A percentile compares a stretch with the other conserved stretches of the same genome.
phyloP scores from a whole-genome alignment of 257 asterid species.

The Ligustrum vulgare region DNA sequence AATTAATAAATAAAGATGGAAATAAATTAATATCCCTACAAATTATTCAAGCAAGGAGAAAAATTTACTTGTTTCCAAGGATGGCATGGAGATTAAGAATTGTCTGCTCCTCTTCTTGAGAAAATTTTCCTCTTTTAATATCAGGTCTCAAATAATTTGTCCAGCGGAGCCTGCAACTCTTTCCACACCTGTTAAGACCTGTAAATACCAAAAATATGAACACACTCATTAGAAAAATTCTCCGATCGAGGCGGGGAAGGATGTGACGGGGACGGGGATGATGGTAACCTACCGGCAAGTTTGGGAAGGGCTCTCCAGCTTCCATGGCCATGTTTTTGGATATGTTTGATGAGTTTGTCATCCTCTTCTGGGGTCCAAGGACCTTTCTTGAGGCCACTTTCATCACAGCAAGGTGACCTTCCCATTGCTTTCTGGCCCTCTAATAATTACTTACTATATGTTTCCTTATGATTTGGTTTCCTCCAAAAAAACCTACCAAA shows the following conservation, averaged over 20 bases:
- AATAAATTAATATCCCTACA: not conserved
- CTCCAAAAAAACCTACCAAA: slow-evolving; percentile 64
- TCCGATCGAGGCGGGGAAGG: not conserved
- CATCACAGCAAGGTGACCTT: slow-evolving; percentile 68
- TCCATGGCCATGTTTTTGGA: slow-evolving; percentile 78
- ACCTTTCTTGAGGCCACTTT: slow-evolving; percentile 85
- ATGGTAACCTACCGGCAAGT: slow-evolving; percentile 52
- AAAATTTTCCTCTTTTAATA: slow-evolving; percentile 79
- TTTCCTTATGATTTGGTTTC: slow-evolving; percentile 38
- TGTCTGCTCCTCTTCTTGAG: slow-evolving; percentile 77
- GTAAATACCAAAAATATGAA: not conserved
- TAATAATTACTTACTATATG: not conserved
- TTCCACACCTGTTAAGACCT: slow-evolving; percentile 85
- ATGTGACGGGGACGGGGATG: not conserved
- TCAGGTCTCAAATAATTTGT: slow-evolving; percentile 81
- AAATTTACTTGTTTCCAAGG: slow-evolving; percentile 74
- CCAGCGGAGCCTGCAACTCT: slow-evolving; percentile 88
- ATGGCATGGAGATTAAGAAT: slow-evolving; percentile 79
- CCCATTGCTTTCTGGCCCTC: slow-evolving; percentile 43
- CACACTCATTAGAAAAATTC: not conserved
- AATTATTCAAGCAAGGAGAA: not conserved
- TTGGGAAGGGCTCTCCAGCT: slow-evolving; percentile 96
- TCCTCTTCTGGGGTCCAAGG: slow-evolving; percentile 96
- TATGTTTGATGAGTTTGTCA: slow-evolving; percentile 58
- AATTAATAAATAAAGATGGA: not conserved